These are phyloP conservation scores for Aureobasidium sp. DNA, from an alignment of 2,329 filamentous ascomycete species.

Conservation along the genomic window DNA sequence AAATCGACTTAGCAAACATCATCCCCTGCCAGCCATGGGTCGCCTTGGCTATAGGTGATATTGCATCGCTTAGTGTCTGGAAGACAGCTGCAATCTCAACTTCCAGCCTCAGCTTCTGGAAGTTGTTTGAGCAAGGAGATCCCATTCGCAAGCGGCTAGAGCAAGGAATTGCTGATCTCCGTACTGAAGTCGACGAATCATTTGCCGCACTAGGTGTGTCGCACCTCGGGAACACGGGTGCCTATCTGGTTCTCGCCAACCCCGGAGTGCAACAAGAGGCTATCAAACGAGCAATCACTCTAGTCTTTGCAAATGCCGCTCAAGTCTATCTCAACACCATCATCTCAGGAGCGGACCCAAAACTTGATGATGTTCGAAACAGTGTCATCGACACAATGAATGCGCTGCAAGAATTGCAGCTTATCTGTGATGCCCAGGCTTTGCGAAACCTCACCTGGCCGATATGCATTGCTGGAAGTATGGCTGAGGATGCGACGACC, in stretches of 20 bases:
- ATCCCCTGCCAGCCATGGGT: conserved; percentile 11
- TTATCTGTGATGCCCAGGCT: conserved; percentile 10
- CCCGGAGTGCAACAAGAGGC: background rate
- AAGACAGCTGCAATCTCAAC: background rate
- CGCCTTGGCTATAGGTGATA: background rate
- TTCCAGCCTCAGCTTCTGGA: conserved; percentile 2
- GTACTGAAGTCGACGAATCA: background rate
- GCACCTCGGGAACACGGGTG: background rate
- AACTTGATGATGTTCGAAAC: background rate
- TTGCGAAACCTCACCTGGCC: conserved; percentile 13
- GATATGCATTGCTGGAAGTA: conserved; percentile 15
- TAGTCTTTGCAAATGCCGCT: conserved; percentile 14
- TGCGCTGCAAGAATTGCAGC: conserved; percentile 10
- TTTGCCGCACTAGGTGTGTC: background rate
- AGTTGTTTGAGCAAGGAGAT: background rate
- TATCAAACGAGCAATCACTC: conserved; percentile 8
- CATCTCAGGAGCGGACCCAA: conserved; percentile 1
- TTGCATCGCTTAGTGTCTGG: background rate
- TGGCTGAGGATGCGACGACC: background rate
- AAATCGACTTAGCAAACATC: conserved; percentile 11
- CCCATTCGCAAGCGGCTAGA: background rate
- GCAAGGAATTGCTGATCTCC: background rate
- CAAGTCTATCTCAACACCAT: conserved; percentile 12
- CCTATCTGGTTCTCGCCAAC: background rate
- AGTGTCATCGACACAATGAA: conserved; percentile 11